A percentile compares a stretch with the other conserved stretches of the same genome.
Evolutionary conservation across 163 green algal genomes (phyloP).

Genomic region (Chlamydomonas reinhardtii): DNA sequence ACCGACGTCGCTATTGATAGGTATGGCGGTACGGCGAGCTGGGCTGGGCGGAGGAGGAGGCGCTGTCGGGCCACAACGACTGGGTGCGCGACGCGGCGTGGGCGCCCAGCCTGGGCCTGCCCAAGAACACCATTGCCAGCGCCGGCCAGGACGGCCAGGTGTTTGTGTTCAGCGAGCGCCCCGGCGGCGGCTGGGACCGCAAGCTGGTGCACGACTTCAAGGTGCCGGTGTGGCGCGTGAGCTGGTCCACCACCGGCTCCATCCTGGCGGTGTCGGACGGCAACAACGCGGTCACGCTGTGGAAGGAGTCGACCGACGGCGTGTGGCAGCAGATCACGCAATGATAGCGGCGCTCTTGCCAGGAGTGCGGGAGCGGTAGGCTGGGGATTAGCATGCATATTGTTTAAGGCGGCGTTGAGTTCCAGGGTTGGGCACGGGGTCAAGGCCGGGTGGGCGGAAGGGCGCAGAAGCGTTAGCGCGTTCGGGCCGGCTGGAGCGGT

Average conservation of each 20-base stretch:
- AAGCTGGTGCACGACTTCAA: slow-evolving; percentile 91
- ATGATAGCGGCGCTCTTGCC: background rate
- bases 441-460: too few species aligned
- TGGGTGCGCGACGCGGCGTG: slow-evolving; percentile 98
- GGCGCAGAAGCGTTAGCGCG: too few species aligned
- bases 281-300: slow-evolving; percentile 90
- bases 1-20: slow-evolving; percentile 41
- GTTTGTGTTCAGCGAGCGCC: slow-evolving; percentile 80
- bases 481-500: too few species aligned
- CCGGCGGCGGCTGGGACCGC: slow-evolving; percentile 75
- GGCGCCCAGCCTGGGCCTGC: slow-evolving; percentile 93
- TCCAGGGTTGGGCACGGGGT: too few species aligned
- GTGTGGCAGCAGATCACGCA: slow-evolving; percentile 88
- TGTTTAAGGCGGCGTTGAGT: too few species aligned
- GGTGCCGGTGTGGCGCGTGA: slow-evolving; percentile 91
- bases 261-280: slow-evolving; percentile 95
- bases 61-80: slow-evolving; percentile 87
- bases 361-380: too few species aligned
- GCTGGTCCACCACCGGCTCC: slow-evolving; percentile 93
- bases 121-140: slow-evolving; percentile 90
- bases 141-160: slow-evolving; percentile 93
- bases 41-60: slow-evolving; percentile 66
- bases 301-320: slow-evolving; percentile 95
- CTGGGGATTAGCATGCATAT: too few species aligned
- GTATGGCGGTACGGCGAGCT: slow-evolving; percentile 63